Evolutionary conservation across 306 rosid species (phyloP), one percentile per base, ranked within the genome.

Genomic region (Lotus japonicus): DNA sequence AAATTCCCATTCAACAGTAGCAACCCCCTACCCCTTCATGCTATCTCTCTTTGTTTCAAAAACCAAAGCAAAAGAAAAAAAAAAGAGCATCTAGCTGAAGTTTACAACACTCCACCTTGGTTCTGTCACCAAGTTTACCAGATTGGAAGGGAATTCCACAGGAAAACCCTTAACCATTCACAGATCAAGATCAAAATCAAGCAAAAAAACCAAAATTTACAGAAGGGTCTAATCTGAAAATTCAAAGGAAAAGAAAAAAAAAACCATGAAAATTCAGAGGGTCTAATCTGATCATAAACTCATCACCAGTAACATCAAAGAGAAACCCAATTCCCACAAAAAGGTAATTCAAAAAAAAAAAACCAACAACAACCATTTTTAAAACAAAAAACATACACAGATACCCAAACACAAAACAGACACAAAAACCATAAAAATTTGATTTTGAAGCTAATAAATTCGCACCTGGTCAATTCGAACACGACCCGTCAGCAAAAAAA

Each of bases 151-250:
- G 55, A 70, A 78, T 58, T 78, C 59, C 10, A 55, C 71, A 56
- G 12, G 23, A 3, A 66, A 72, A 66, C 39, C 64, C 67, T 42
- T 19, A 16, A 67, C 63, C 18, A 53, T 8, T 0, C 69, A 52
- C 71, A 64, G 82, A 82, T 83, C 87, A 76, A 78, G 66, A 69
- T 31, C 36, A 31, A 31, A 0, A 31, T 5, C 0, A 3, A 41
- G 10, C 26, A 10, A 58, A 5, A 53, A 56, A 23, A 35, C 5
- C 31, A 69, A 21, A 64, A 5, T 19, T 50, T 69, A 9, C 31
- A 31, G 61, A 11, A 36, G 12, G 9, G 19, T 13, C 49, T 46
- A 52, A 68, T 62, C 66, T 54, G 14, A 65, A 57, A 5, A 51
- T 54, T 59, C 42, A 12, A 65, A 66, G 6, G 11, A 6, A 16